phyloP scores from a whole-genome alignment of 805 yeast genomes.

The Nakazawaea wyomingensis region DNA sequence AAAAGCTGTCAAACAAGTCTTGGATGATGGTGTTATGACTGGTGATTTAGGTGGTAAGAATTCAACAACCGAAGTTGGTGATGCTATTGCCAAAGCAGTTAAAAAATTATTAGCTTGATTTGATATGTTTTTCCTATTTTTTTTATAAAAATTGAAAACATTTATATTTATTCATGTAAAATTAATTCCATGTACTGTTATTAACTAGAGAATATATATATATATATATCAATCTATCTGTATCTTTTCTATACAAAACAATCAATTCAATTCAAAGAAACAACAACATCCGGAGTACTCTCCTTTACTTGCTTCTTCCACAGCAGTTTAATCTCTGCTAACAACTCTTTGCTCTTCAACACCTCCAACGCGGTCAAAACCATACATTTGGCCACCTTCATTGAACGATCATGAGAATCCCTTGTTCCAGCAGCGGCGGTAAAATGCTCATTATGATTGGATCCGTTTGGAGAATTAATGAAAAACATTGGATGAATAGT shows the following conservation, averaged over 20 bases:
- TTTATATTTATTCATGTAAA: no score
- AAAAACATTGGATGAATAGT: constrained; percentile 20
- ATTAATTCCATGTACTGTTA: no score
- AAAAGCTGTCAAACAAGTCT: constrained; percentile 75
- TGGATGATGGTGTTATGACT: constrained; percentile 83
- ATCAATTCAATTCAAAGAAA: no score
- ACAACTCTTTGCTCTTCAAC: constrained; percentile 14
- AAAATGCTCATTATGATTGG: constrained; percentile 20
- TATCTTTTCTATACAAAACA: no score
- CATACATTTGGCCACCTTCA: constrained; percentile 16
- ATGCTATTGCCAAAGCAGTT: constrained; percentile 79
- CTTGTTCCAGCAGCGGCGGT: constrained; percentile 15
- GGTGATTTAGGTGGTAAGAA: constrained; percentile 86
- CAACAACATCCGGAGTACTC: constrained; percentile 11
- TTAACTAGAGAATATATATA: not conserved
- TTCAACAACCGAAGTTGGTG: constrained; percentile 88
- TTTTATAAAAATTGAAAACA: no score
- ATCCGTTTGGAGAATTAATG: constrained; percentile 17
- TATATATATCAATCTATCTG: no score
- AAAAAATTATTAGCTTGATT: constrained; percentile 44
- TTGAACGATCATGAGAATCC: constrained; percentile 17
- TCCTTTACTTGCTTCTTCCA: constrained; percentile 16
- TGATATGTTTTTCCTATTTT: no score
- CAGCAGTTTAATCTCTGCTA: constrained; percentile 12
- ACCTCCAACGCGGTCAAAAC: constrained; percentile 18